Evolutionary conservation across 2,329 filamentous ascomycete species (phyloP), one percentile per base, ranked within the genome.

Genomic region (Aspergillus persii): DNA sequence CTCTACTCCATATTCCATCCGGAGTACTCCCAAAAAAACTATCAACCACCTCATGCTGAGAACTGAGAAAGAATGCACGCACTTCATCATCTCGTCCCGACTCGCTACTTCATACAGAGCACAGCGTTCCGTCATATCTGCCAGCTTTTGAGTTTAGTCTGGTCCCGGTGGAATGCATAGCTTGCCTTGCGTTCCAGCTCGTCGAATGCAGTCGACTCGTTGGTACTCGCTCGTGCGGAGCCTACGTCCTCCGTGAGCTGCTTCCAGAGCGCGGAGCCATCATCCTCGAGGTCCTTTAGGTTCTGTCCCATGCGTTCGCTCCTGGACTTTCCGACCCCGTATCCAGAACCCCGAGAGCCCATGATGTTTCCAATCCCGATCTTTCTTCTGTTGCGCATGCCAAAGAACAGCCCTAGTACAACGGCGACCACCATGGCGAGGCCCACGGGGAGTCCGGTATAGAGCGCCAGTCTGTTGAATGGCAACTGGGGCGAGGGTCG

Each of bases 401-500:
- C 74, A 57, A 77, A 73, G 44, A 66, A 77, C 18, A 79, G 61
- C 2, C 72, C 75, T n/a, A 69, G 59, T 12, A 76, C 63, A 36
- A 79, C 71, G 15, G 75, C 36, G 15, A 75, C 53, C 18, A 79
- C 63, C 52, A 75, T 70, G 23, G 68, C 71, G 8, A 80, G 63
- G 12, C 68, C 70, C 26, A 80, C 66, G 0, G 79, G 79, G 6
- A 81, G 63, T 15, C 78, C 79, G 53, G 80, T 72, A 52, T 70
- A 66, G n/a, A 80, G 66, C 8, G 73, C 76, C 3, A 72, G 52
- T 48, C 74, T 76, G 46, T 69, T 72, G 44, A 66, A 66, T 9
- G 64, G 63, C 11, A 64, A 63, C 26, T 61, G 65, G 3, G 72
- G 71, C 1, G 74, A 70, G 26, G 75, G 70, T 39, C 67, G 63